These are phyloP conservation scores for Rubia balearica DNA, from an alignment of 305 asterid genomes.

Conservation along the genomic window DNA sequence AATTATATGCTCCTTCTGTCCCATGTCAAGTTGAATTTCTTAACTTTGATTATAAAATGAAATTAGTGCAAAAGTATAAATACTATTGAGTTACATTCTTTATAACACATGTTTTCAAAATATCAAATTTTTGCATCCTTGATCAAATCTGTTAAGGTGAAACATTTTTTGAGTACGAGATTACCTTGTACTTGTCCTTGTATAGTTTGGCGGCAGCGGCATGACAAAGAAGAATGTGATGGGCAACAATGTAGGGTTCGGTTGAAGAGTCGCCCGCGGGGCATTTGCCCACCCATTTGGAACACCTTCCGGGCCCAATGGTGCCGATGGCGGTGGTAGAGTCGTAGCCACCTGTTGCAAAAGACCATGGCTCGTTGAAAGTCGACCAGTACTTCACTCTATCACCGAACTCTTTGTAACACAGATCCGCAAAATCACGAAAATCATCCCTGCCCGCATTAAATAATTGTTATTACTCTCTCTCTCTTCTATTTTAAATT, in stretches of 20 bases:
- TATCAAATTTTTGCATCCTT: no score
- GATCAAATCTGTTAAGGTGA: no score
- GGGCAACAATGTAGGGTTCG: slow-evolving; percentile 54
- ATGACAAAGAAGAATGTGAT: slow-evolving; percentile 38
- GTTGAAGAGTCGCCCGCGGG: slow-evolving; percentile 36
- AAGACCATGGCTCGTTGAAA: slow-evolving; percentile 30
- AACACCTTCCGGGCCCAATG: slow-evolving; percentile 21
- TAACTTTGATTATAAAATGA: no score
- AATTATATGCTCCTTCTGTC: no score
- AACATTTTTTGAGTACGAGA: no score
- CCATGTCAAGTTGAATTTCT: no score
- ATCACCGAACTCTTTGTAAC: slow-evolving; percentile 34
- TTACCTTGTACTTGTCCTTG: slow-evolving; percentile 26
- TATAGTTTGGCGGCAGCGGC: slow-evolving; percentile 34
- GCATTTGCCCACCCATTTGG: slow-evolving; percentile 20
- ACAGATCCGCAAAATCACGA: slow-evolving; percentile 24
- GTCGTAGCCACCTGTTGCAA: slow-evolving; percentile 30
- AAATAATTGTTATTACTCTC: no score
- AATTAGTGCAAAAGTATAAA: no score
- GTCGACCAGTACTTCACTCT: slow-evolving; percentile 31
- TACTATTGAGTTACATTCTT: no score
- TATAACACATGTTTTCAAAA: no score
- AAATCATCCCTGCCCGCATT: slow-evolving; percentile 19
- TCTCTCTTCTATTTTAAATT: no score
- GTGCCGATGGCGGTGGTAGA: slow-evolving; percentile 22